These are phyloP conservation scores for Chaetoscypha palmicola DNA, from an alignment of 2,329 filamentous ascomycete species.

Conservation along the genomic window DNA sequence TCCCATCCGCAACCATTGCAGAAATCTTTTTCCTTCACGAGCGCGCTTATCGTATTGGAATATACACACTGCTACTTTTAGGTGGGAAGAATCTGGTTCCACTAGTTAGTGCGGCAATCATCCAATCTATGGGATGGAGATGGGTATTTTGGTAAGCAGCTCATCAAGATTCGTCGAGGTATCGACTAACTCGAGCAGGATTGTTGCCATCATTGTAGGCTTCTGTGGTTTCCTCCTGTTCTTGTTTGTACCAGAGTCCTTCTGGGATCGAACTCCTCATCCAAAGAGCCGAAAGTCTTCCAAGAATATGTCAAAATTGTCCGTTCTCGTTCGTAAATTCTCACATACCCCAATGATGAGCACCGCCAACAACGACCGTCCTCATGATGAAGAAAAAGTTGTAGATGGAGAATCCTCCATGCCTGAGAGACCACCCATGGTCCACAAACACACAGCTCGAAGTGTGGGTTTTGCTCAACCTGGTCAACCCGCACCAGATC, in stretches of 20 bases:
- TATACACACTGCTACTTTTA: slow-evolving; percentile 83
- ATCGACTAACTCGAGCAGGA: slow-evolving; percentile 42
- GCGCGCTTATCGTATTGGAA: slow-evolving; percentile 83
- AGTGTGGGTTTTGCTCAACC: slow-evolving; percentile 43
- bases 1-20: slow-evolving; percentile 88
- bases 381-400: background rate
- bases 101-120: slow-evolving; percentile 77
- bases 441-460: slow-evolving; percentile 11
- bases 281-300: slow-evolving; percentile 19
- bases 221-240: slow-evolving; percentile 68
- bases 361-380: too few relatives aligned
- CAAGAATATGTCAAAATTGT: slow-evolving; percentile 16
- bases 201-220: slow-evolving; percentile 73
- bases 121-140: slow-evolving; percentile 71
- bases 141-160: slow-evolving; percentile 77
- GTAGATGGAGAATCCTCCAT: background rate
- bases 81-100: slow-evolving; percentile 90
- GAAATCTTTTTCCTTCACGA: slow-evolving; percentile 97
- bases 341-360: slow-evolving; percentile 1
- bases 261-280: slow-evolving; percentile 81
- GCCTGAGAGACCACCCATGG: slow-evolving; percentile 8
- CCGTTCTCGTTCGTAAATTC: slow-evolving; percentile 5
- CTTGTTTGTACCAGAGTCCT: slow-evolving; percentile 89
- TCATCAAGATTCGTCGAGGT: background rate
- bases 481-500: background rate